Evolutionary conservation across 352 stramenopile species (phyloP), one percentile per base, ranked within the genome.

Genomic region (Globisporangium heterothallicum): DNA sequence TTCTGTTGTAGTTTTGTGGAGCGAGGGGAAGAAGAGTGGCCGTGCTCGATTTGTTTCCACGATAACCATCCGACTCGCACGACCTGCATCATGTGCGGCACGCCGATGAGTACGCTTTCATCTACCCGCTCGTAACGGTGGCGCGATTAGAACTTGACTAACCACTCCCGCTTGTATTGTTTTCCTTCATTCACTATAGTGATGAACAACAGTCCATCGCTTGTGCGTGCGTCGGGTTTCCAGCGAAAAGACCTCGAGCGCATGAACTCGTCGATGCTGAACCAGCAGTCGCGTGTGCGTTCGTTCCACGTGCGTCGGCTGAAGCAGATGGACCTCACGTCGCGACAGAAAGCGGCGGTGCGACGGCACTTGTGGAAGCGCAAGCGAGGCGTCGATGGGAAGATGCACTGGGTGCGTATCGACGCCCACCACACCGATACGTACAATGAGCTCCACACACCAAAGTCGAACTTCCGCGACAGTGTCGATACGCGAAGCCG

Each of bases 31-130:
- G 64, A 89, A 47, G 80, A 89, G 45, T 93, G 83, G 83, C 79
- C 80, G 19, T 93, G 80, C 62, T 91, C 83, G 19, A 93, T 93
- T 43, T 93, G 83, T 58, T 93, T 90, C 66, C 83, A 93, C 63
- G 78, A 90, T 56, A 92, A 93, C 66, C 83, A 93, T 59, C 80
- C 80, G 56, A 83, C 72, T 59, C 88, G 88, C 57, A 85, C 69
- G 34, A 66, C 59, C 41, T 93, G 83, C 52, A 81, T 93, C 53
- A 89, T 93, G 80, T 93, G 83, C 54, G 78, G 80, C 63, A 92
- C 83, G 21, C 76, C 80, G 32, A 35, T 48, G 32, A 59, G 49
- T 63, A 59, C 41, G 49, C n/a, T n/a, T n/a, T 58, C 14, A 29
- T 25, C 13, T 34, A 12, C 6, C 13, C 24, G 25, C 14, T 59